These are phyloP conservation scores for Penicillium salamii DNA, from an alignment of 495 filamentous ascomycete genomes.

Conservation along the genomic window DNA sequence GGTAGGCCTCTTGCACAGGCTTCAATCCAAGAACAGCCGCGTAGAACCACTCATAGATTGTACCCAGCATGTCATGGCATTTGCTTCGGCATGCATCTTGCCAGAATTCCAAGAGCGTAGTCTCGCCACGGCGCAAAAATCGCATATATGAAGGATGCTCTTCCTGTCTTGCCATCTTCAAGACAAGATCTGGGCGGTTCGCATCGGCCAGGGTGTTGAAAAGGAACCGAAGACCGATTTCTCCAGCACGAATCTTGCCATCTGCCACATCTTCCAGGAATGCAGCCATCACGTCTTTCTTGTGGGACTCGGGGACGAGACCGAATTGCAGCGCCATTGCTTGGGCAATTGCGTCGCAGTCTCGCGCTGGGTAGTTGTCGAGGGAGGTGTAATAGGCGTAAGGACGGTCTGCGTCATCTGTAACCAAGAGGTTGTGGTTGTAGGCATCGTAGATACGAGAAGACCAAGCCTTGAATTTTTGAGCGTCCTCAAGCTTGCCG, in stretches of 20 bases:
- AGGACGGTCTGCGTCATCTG: constrained; percentile 12
- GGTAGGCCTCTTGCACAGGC: constrained; percentile 20
- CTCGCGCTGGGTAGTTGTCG: constrained; percentile 19
- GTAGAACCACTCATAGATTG: constrained; percentile 32
- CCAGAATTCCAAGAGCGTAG: constrained; percentile 28
- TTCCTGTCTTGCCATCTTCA: constrained; percentile 28
- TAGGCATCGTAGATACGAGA: constrained; percentile 20
- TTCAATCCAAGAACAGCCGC: constrained; percentile 24
- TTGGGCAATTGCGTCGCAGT: constrained; percentile 23
- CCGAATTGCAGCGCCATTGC: constrained; percentile 27
- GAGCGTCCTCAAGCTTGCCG: constrained; percentile 15
- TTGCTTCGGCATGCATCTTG: constrained; percentile 29
- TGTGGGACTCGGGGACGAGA: constrained; percentile 18
- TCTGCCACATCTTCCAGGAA: constrained; percentile 24
- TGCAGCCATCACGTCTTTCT: constrained; percentile 19
- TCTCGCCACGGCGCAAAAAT: constrained; percentile 27
- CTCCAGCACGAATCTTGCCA: constrained; percentile 22
- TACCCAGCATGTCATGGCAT: constrained; percentile 33
- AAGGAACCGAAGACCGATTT: constrained; percentile 26
- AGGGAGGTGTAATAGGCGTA: constrained; percentile 27
- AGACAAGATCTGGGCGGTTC: constrained; percentile 24
- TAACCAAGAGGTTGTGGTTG: constrained; percentile 25
- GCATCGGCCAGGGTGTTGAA: constrained; percentile 26
- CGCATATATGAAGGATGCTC: constrained; percentile 33
- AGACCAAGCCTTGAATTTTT: constrained; percentile 18